Percentiles rank a stretch among this genome's conserved stretches.
Conservation (phyloP, 495 filamentous ascomycete species). For the Cairneyella variabilis region DNA sequence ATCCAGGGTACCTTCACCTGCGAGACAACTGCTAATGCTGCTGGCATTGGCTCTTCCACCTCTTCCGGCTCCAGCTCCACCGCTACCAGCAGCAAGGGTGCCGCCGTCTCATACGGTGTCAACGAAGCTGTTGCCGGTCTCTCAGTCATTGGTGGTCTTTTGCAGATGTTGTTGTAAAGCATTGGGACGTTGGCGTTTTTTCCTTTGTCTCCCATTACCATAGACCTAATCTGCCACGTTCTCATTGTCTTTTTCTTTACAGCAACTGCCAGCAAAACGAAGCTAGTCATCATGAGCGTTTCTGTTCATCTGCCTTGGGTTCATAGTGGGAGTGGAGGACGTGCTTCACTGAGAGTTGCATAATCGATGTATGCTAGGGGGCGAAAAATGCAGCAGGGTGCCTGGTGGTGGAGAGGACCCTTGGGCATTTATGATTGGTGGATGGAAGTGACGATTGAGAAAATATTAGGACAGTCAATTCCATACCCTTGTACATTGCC, state of each 20-base stretch:
- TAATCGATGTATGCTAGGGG: too few relatives aligned
- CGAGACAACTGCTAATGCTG: slow-evolving; percentile 35
- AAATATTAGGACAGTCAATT: too few relatives aligned
- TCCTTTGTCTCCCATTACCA: slow-evolving; percentile 25
- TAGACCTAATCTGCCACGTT: slow-evolving; percentile 32
- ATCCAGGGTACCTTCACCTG: slow-evolving; percentile 65
- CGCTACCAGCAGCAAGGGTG: slow-evolving; percentile 43
- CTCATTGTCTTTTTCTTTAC: slow-evolving; percentile 19
- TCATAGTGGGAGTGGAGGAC: not conserved
- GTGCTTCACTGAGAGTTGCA: too few relatives aligned
- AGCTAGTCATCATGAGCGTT: slow-evolving; percentile 20
- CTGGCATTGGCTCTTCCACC: slow-evolving; percentile 29
- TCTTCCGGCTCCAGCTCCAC: slow-evolving; percentile 11
- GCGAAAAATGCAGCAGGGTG: too few relatives aligned
- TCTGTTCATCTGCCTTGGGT: slow-evolving; percentile 15
- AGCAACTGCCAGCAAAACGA: slow-evolving; percentile 14
- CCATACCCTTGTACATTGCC: too few relatives aligned
- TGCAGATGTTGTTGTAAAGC: slow-evolving; percentile 30
- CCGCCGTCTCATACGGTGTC: slow-evolving; percentile 37
- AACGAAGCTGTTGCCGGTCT: slow-evolving; percentile 28
- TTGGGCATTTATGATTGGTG: too few relatives aligned
- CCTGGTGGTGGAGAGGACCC: too few relatives aligned
- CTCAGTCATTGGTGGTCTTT: slow-evolving; percentile 30
- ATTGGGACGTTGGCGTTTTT: slow-evolving; percentile 29
- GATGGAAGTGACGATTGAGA: too few relatives aligned